Percentiles rank a stretch among this genome's conserved stretches.
These are phyloP conservation scores for Aspergillus persii DNA, from an alignment of 2,329 filamentous ascomycete species.

Conservation along the genomic window DNA sequence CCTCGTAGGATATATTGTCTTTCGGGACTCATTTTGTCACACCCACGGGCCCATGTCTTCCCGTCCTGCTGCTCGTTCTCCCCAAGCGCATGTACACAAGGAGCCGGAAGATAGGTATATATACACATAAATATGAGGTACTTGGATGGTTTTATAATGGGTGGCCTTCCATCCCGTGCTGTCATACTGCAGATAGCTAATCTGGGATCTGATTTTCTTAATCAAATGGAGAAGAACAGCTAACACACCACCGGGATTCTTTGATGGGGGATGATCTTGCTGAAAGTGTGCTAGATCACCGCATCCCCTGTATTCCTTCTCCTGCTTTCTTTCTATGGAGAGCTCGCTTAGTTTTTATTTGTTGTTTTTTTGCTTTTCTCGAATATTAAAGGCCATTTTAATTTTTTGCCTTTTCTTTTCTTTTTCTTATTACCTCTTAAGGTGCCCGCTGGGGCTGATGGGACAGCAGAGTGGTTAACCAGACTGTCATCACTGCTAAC, in stretches of 20 bases:
- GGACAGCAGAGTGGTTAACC: conserved; percentile 4
- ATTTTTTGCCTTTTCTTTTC: neutral
- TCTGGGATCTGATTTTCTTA: neutral
- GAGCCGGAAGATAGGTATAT: neutral
- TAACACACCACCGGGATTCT: neutral
- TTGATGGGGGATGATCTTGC: neutral
- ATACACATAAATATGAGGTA: neutral
- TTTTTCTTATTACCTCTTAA: neutral
- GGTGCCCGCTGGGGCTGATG: conserved; percentile 8
- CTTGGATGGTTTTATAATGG: neutral
- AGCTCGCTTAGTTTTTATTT: neutral
- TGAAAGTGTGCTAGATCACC: neutral
- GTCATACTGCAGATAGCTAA: neutral
- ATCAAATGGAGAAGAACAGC: neutral
- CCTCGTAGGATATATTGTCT: no score
- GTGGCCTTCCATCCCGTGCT: neutral
- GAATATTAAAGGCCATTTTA: neutral
- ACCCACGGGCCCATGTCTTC: no score
- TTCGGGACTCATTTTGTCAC: no score
- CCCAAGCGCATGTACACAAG: no score
- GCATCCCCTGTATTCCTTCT: neutral
- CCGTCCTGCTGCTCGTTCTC: no score
- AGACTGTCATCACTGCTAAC: neutral
- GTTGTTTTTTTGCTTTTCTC: neutral
- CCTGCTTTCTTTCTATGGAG: neutral